Percentiles rank a stretch among this genome's conserved stretches.
Evolutionary conservation across 2,329 filamentous ascomycete species (phyloP).

Genomic region (Colletotrichum costaricense): DNA sequence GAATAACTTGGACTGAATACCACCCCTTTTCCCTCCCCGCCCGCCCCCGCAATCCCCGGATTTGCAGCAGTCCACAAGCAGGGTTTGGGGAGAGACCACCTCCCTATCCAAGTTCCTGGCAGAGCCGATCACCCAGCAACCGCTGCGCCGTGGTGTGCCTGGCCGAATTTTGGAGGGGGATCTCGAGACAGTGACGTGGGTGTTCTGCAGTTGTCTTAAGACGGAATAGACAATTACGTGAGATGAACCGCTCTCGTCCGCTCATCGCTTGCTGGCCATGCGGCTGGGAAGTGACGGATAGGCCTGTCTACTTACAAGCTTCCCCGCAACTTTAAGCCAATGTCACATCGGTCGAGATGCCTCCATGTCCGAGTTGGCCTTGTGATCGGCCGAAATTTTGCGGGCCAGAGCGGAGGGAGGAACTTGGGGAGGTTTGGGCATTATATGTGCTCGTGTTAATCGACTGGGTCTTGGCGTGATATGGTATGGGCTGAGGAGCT

Average conservation of each 20-base stretch:
- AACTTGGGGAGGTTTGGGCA: too few relatives aligned
- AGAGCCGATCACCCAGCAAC: neutral
- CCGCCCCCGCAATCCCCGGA: constrained; percentile 25
- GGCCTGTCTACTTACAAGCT: neutral
- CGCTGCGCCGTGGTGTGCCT: neutral
- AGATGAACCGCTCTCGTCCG: neutral
- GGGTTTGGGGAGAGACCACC: neutral
- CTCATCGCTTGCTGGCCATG: too few relatives aligned
- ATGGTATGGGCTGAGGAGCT: neutral
- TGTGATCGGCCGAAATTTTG: neutral
- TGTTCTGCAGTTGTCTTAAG: neutral
- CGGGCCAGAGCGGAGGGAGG: neutral
- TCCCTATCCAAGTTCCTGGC: neutral
- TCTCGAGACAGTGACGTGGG: neutral
- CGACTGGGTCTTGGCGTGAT: neutral
- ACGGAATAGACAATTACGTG: neutral
- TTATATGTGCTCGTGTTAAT: neutral
- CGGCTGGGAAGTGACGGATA: too few relatives aligned
- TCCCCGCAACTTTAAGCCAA: neutral
- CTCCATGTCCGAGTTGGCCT: neutral
- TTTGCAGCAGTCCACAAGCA: constrained; percentile 7
- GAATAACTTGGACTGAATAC: neutral
- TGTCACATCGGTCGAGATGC: neutral
- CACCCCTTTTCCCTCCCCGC: neutral
- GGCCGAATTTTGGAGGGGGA: neutral